Conservation (phyloP, 2,329 filamentous ascomycete species). For the Talaromyces rugulosus region DNA sequence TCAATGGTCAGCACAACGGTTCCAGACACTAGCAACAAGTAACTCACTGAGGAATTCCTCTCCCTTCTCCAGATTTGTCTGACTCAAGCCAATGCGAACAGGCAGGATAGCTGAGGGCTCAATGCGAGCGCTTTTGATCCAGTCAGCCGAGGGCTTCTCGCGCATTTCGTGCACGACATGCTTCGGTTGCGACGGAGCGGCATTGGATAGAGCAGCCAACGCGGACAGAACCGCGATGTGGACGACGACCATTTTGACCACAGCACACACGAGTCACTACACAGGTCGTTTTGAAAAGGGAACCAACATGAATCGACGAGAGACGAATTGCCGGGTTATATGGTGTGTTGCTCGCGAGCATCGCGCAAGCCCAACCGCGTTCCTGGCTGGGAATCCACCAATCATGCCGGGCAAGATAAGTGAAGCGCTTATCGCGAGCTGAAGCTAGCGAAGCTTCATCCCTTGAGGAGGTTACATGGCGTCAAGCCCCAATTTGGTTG, state of each 20-base stretch:
- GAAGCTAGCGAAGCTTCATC: background rate
- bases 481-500: background rate
- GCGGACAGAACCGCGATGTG: conserved; percentile 13
- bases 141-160: conserved; percentile 25
- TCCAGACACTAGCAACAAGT: background rate
- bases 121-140: conserved; percentile 36
- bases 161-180: conserved; percentile 45
- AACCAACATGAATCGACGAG: background rate
- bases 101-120: conserved; percentile 35
- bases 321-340: background rate
- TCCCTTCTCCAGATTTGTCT: conserved; percentile 43
- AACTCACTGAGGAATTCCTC: conserved; percentile 34
- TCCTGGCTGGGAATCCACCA: background rate
- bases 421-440: background rate
- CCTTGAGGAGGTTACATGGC: background rate
- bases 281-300: background rate
- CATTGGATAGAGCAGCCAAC: conserved; percentile 19
- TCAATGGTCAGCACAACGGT: background rate
- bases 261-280: background rate
- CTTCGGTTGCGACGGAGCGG: conserved; percentile 19
- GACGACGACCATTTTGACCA: conserved; percentile 9
- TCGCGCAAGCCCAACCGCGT: background rate
- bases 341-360: background rate
- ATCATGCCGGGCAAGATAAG: background rate
- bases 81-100: conserved; percentile 45